phyloP scores from a whole-genome alignment of 768 basidiomycete species.

The Leucocoprinus leucothites region DNA sequence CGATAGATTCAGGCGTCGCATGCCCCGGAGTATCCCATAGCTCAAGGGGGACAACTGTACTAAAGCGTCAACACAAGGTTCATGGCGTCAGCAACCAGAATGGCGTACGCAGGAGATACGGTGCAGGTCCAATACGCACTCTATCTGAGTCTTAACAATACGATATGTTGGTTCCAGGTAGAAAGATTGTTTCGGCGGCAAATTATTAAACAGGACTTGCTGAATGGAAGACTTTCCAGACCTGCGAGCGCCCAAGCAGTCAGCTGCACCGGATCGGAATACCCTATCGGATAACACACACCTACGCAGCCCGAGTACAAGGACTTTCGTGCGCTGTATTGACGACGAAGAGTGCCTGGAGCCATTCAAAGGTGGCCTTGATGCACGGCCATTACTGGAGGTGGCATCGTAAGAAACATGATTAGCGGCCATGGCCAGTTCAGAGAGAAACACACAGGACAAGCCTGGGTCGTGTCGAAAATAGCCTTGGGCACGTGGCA shows the following conservation, averaged over 20 bases:
- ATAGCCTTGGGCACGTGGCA: conserved; percentile 10
- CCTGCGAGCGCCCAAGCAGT: conserved; percentile 35
- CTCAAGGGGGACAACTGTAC: conserved; percentile 89
- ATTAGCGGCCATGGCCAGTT: conserved; percentile 13
- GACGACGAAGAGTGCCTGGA: conserved; percentile 22
- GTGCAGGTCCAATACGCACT: conserved; percentile 50
- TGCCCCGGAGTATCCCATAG: conserved; percentile 96
- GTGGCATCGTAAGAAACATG: conserved; percentile 30
- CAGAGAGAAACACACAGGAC: not conserved
- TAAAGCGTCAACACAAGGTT: conserved; percentile 28
- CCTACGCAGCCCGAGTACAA: conserved; percentile 73
- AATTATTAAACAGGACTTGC: conserved; percentile 86
- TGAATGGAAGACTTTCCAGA: conserved; percentile 91
- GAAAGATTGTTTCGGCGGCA: conserved; percentile 81
- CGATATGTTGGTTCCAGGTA: conserved; percentile 87
- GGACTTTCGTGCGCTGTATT: conserved; percentile 58
- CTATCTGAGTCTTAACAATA: conserved; percentile 68
- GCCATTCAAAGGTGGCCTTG: conserved; percentile 26
- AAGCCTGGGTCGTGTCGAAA: not conserved
- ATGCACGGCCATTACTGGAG: conserved; percentile 21
- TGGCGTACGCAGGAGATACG: conserved; percentile 7
- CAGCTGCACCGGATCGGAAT: not conserved
- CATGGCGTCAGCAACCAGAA: conserved; percentile 10
- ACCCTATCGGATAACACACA: conserved; percentile 20
- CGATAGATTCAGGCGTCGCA: conserved; percentile 75